Evolutionary conservation across 176 grass and related monocot species (phyloP).

Genomic region (Typha latifolia): DNA sequence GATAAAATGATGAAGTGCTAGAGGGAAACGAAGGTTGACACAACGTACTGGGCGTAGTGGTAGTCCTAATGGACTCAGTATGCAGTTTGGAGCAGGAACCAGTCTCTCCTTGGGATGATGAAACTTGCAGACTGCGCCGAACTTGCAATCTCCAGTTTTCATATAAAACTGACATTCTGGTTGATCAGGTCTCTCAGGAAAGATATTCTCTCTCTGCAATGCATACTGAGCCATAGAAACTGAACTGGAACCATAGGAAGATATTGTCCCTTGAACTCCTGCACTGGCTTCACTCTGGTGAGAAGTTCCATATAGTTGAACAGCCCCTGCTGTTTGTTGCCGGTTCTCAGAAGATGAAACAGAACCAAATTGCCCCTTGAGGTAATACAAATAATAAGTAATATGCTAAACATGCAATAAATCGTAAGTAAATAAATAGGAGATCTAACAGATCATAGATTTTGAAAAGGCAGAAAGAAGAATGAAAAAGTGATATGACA

Average conservation of each 20-base stretch:
- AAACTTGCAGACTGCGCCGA: conserved; percentile 93
- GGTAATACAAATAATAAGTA: conserved; percentile 5
- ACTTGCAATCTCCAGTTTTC: conserved; percentile 99
- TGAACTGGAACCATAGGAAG: conserved; percentile 46
- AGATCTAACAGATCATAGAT: neutral
- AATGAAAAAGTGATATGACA: too few species aligned
- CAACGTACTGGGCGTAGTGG: conserved; percentile 80
- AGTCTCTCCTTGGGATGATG: conserved; percentile 81
- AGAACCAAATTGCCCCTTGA: conserved; percentile 45
- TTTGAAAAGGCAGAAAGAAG: too few species aligned
- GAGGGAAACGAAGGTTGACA: conserved; percentile 2
- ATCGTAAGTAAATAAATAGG: neutral
- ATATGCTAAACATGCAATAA: neutral
- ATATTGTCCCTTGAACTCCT: conserved; percentile 51
- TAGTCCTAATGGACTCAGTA: conserved; percentile 85
- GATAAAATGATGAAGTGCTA: neutral
- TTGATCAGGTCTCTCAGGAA: conserved; percentile 95
- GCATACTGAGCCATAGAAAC: conserved; percentile 49
- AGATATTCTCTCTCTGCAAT: conserved; percentile 68
- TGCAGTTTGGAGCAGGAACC: conserved; percentile 68
- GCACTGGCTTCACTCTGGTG: conserved; percentile 57
- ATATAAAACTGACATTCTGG: conserved; percentile 99
- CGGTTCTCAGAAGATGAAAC: conserved; percentile 59
- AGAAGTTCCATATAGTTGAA: conserved; percentile 59
- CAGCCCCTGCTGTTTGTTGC: conserved; percentile 46